Base-by-base conservation (phyloP, 306 rosid genomes). In the Aeschynomene evenia region DNA sequence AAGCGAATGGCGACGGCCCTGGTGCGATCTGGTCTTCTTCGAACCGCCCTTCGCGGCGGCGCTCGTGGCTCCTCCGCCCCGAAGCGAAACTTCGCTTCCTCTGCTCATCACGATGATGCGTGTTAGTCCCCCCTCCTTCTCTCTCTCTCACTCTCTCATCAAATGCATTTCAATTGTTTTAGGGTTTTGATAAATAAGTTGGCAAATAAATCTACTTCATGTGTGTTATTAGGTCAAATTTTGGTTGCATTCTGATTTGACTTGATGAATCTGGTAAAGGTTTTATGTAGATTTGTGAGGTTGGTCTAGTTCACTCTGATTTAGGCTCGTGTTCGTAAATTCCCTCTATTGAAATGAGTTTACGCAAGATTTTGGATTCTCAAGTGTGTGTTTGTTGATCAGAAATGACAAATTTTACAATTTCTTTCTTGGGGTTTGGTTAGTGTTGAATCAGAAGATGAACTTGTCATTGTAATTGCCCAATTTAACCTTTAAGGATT, bases 81-180 rank as follows among this genome's bases (percentile, higher is more conserved):
- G 4, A 89, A 82, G 72, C 85, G 96, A 50, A 81, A 79, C 75
- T 88, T 84, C 59, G 63, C 97, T 51, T 85, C 95, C 68, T 77
- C 97, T 14, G 84, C 70, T 64, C 83, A 68, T 16, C 97, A 91
- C 82, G 89, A 91, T 68, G 99, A 94, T 70, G 96, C 84, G 31
- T 67, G 99, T 94, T 14, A 71, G 78, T 42, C 45, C 57, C 43
- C 56, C 10, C n/a, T 6, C 9, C 39, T 13, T 31, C 12, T n/a
- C 15, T 51, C 70, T 24, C 12, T n/a, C 15, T 36, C 71, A 26
- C 73, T 26, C 62, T 55, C 42, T 72, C 73, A 40, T 18, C 23
- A 37, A 48, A 3, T 42, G 42, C 71, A 40, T 31, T 59, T 61
- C 3, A 0, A 43, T 42, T 51, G 2, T 48, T 45, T 73, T 73